Base-by-base conservation (phyloP, 2,329 filamentous ascomycete species). In the Orbilia quercus region DNA sequence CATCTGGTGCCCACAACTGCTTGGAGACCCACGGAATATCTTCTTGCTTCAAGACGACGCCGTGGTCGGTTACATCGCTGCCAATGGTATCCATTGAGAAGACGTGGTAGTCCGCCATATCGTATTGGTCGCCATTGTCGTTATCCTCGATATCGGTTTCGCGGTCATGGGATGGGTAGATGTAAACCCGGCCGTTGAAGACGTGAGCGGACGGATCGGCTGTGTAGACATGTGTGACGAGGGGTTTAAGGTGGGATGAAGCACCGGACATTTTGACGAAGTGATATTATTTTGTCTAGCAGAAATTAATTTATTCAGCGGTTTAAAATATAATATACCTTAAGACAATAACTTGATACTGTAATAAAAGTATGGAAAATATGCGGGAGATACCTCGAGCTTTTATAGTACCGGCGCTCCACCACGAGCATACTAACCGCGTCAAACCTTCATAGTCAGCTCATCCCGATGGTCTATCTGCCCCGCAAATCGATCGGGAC, bases 31-130 rank as follows among this genome's bases (percentile, higher is more conserved):
- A 93, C 28, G 90, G 89, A 31, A 93, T 83, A 77, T 91, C 87
- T 54, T 86, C 83, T 47, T 85, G 82, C 60, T 83, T 84, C 42
- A 94, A 85, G 12, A 85, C 89, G 53, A 90, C 83, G 77, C 90
- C 90, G 81, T 92, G 90, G 82, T 92, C 90, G 18, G 84, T 88
- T 1, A 92, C 89, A 63, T 86, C 84, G 67, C 86, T 81, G 25
- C 82, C 82, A 9, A 80, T 77, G 23, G 81, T 82, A 42, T 67
- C 63, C 51, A 86, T 82, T 76, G 86, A 88, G 81, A 92, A 88
- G 79, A 93, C 90, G 80, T 92, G 90, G 84, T 93, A 93, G 82
- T 93, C 90, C 64, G 82, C 84, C 90, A 92, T 93, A 82, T 91
- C 90, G 80, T 92, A 92, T 80, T 92, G 90, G 82, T 92, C 90